Base-by-base conservation (phyloP, 2,329 filamentous ascomycete species). In the Penicillium verrucosum region DNA sequence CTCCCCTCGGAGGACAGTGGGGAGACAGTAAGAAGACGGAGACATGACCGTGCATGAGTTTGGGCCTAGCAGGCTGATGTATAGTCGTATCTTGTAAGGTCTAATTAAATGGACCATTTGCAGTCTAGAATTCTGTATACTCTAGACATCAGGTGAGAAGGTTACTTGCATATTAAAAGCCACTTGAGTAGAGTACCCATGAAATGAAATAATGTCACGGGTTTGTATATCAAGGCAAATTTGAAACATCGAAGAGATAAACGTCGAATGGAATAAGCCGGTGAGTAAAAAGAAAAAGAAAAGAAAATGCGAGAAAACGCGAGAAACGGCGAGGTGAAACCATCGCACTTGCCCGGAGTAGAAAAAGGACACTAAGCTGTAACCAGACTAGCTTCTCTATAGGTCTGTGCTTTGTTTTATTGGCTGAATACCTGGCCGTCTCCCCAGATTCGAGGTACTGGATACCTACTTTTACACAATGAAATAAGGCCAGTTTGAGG, bases 41-140 rank as follows among this genome's bases (percentile, higher is more conserved):
- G 48, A 5, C 11, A 56, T 36, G 50, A 36, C 57, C 53, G 57
- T 54, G 53, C 46, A 51, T 41, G 53, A 49, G 53, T 41, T 54
- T n/a, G 36, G 59, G 14, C 49, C 56, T 47, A 42, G 34, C 36
- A 25, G 12, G 9, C 23, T 14, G n/a, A 36, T 23, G 18, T 42
- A 12, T 38, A 51, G 12, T 44, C 10, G 29, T 48, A 43, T 41
- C 30, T 29, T 16, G 21, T 11, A 1, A 21, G 21, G 12, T 38
- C 46, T 52, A 54, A 60, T 60, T 14, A 55, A 21, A 54, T 16
- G 29, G 10, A 12, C 21, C n/a, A 40, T 34, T 30, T 42, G 30
- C 21, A 51, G 46, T 57, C n/a, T 47, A 42, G 32, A 51, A 21
- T 46, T 12, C 29, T 47, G 29, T 47, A 36, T 32, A 14, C 16